Base-by-base conservation (phyloP, 768 basidiomycete species). In the Calocybe indica region DNA sequence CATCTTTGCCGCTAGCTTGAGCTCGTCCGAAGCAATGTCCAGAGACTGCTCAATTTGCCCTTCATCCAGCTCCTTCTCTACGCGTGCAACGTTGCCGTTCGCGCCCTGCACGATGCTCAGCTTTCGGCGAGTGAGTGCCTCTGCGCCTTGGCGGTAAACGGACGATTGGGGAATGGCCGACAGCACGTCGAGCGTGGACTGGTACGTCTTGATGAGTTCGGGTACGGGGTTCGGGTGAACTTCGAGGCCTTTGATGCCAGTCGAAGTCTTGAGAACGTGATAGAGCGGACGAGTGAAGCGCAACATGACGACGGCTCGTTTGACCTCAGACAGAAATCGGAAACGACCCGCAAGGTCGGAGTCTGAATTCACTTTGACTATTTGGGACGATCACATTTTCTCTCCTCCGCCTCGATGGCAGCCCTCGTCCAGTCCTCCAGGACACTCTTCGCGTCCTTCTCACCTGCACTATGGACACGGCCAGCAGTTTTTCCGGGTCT, bases 31-130 rank as follows among this genome's bases (percentile, higher is more conserved):
- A 8, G 93, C 94, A 64, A 89, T 81, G 55, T 81, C 77, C 56
- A 98, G 58, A 32, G 87, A 78, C 64, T 92, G 77, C 71, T 98
- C 94, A 37, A 96, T 88, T 57, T 90, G 82, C 0, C 92, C 90
- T 62, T 89, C 89, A 43, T 84, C 78, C 36, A 97, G 62, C 63
- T 79, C 76, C 61, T 75, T 79, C 71, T 96, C 94, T 7, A 76
- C 88, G 6, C 69, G 64, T 12, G 68, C 64, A 40, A 92, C 64
- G 54, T 91, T 80, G 28, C 82, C 85, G 32, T 79, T 79, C 36
- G 83, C 82, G 31, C 67, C 69, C 61, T 89, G 74, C 38, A 95
- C 75, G 48, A 90, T 76, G 58, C 70, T 76, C 50, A 95, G 76
- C 60, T 89, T 88, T 61, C 81, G 82, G 54, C 79, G 79, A n/a